Evolutionary conservation across 768 basidiomycete species (phyloP), one percentile per base, ranked within the genome.

Genomic region (Auriscalpium orientale): DNA sequence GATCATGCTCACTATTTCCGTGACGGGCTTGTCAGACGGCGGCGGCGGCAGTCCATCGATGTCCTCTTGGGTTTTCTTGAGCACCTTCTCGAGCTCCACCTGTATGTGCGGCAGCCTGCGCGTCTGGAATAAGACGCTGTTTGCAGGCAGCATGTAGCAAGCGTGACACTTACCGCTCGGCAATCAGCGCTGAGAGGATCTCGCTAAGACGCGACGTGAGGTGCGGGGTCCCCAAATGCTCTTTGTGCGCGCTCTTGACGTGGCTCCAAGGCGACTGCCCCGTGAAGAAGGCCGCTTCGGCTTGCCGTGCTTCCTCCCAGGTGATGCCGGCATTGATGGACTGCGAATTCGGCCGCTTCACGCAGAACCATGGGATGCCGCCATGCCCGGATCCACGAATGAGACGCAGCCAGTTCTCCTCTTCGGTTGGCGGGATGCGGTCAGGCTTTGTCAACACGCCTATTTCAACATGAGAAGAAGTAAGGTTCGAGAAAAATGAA

Each of bases 361-460:
- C 74, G 10, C 70, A 72, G 55, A 68, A 78, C 83, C 84, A 86
- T 18, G 79, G 78, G 53, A 84, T 79, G 4, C 74, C 71, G 2
- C 84, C 72, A 56, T 80, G 74, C 18, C 65, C 70, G 7, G 70
- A 73, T 33, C 83, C 81, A 57, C 76, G 69, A 37, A 87, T 79
- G 58, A 81, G 77, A 0, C 67, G 67, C 2, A 87, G 56, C 88
- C 87, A 89, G 2, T 62, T 67, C 0, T 66, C 66, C 52, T 83
- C 81, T 35, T 83, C 80, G 0, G 80, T 82, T 1, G 65, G 50
- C 0, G 79, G 79, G 55, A 84, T 86, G 8, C 83, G 79, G 59
- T 87, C 87, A 0, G 85, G 85, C 59, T 91, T 89, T 0, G 87
- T 91, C 18, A 88, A 73, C 16, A 88, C 84, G 48, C 86, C 87